These are phyloP conservation scores for Fusarium nelsonii DNA, from an alignment of 2,329 filamentous ascomycete species.

Conservation along the genomic window DNA sequence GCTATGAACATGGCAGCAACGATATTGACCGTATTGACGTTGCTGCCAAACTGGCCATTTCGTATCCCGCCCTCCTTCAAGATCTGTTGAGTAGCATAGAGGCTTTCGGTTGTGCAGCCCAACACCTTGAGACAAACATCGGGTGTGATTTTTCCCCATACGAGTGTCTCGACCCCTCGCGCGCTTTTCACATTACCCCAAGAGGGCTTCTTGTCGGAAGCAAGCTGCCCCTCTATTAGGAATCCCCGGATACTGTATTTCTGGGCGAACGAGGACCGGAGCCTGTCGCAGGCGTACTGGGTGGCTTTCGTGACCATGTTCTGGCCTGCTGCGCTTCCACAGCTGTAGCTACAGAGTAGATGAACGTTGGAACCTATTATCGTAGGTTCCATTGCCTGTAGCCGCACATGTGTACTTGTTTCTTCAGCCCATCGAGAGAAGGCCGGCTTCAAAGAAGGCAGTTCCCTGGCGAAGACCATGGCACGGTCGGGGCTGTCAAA, in stretches of 20 bases:
- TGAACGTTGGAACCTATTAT: constrained; percentile 15
- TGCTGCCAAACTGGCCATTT: not conserved
- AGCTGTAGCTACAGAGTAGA: constrained; percentile 18
- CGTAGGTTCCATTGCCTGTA: not conserved
- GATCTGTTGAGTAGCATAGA: not conserved
- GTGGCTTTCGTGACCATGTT: constrained; percentile 28
- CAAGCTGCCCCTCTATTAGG: constrained; percentile 19
- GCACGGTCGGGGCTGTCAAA: constrained; percentile 4
- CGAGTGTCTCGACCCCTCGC: constrained; percentile 2
- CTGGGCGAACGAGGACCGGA: not conserved
- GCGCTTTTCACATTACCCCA: constrained; percentile 15
- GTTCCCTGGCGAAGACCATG: not conserved
- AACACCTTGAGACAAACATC: not conserved
- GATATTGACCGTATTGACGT: not conserved
- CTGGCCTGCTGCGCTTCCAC: constrained; percentile 10
- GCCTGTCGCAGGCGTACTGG: constrained; percentile 12
- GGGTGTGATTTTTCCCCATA: constrained; percentile 2
- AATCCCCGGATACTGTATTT: constrained; percentile 7
- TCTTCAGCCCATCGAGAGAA: not conserved
- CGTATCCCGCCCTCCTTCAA: not conserved
- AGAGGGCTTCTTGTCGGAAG: constrained; percentile 21
- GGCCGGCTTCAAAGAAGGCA: not conserved
- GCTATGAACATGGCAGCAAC: not conserved
- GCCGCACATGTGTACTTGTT: not conserved
- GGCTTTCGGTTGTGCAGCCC: not conserved